Evolutionary conservation across 352 stramenopile species (phyloP).

Genomic region (Saprolegnia parasitica): DNA sequence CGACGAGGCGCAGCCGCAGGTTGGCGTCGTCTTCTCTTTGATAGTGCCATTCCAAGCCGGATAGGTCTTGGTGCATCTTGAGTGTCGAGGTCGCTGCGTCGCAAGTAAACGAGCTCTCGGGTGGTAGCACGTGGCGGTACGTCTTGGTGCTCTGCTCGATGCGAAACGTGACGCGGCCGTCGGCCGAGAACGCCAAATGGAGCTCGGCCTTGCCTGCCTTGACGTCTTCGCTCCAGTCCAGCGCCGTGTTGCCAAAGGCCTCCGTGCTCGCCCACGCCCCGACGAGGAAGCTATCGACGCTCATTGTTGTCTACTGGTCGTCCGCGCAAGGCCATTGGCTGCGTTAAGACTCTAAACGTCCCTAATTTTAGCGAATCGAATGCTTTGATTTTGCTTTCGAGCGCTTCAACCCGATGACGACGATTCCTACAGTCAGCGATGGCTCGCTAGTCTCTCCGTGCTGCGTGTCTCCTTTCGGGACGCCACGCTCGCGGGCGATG

Average conservation of each 20-base stretch:
- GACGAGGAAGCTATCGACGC: conserved; percentile 24
- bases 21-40: conserved; percentile 62
- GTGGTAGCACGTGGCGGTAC: conserved; percentile 51
- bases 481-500: too few species aligned
- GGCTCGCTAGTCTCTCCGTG: too few species aligned
- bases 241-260: conserved; percentile 65
- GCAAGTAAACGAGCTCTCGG: conserved; percentile 41
- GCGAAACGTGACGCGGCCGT: conserved; percentile 40
- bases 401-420: too few species aligned
- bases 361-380: background rate
- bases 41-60: conserved; percentile 60
- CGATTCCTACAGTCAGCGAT: too few species aligned
- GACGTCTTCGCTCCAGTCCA: conserved; percentile 71
- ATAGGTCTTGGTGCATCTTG: conserved; percentile 41
- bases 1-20: conserved; percentile 63
- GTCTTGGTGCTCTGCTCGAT: conserved; percentile 36
- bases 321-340: background rate
- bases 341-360: too few species aligned
- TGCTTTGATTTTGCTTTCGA: too few species aligned
- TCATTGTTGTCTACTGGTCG: background rate
- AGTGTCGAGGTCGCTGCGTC: conserved; percentile 33
- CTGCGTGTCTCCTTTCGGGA: too few species aligned
- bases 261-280: conserved; percentile 63
- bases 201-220: conserved; percentile 47
- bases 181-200: conserved; percentile 38